Evolutionary conservation across 306 rosid genomes (phyloP).

Genomic region (Vigna radiata): DNA sequence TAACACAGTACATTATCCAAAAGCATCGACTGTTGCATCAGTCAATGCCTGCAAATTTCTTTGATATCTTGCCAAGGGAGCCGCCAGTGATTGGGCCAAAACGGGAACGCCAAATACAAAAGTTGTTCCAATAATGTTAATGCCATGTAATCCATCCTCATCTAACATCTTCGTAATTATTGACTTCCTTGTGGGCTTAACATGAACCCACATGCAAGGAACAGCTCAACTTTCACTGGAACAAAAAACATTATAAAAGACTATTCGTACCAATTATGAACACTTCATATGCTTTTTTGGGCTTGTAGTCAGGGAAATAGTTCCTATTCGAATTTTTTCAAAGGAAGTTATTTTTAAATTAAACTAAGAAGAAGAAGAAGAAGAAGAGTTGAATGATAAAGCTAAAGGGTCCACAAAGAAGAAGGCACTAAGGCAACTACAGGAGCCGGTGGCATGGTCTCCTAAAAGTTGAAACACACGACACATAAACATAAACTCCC

Average conservation of each 20-base stretch:
- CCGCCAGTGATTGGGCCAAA: background rate
- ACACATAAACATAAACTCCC: slow-evolving; percentile 24
- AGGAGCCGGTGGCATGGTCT: slow-evolving; percentile 23
- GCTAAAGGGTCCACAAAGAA: slow-evolving; percentile 9
- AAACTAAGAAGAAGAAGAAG: background rate
- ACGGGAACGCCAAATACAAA: background rate
- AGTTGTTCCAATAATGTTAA: background rate
- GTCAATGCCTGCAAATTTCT: background rate
- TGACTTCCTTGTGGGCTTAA: background rate
- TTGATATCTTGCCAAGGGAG: background rate
- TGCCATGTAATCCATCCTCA: background rate
- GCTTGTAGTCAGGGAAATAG: background rate
- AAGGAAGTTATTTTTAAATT: background rate
- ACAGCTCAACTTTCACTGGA: background rate
- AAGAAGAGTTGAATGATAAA: background rate
- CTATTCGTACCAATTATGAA: background rate
- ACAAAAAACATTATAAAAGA: too few relatives aligned
- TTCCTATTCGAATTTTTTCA: background rate
- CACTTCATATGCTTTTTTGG: background rate
- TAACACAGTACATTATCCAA: background rate
- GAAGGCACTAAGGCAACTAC: background rate
- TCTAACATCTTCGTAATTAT: background rate
- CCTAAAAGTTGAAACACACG: slow-evolving; percentile 41
- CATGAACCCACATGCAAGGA: background rate
- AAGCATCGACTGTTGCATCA: slow-evolving; percentile 7